These are phyloP conservation scores for Corylus avellana DNA, from an alignment of 306 rosid species.

Conservation along the genomic window DNA sequence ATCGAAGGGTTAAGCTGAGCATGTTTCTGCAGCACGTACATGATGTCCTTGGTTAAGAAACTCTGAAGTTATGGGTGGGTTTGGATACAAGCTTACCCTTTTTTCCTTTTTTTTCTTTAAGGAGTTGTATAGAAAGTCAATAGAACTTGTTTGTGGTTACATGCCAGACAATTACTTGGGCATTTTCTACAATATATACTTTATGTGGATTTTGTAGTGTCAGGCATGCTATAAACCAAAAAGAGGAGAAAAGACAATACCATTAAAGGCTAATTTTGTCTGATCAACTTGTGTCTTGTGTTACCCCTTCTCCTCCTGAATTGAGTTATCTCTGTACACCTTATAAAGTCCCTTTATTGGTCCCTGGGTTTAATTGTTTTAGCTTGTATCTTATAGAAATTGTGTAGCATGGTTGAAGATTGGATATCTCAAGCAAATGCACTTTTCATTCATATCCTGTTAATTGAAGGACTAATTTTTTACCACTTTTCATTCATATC, in stretches of 20 bases:
- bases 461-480: constrained; percentile 16
- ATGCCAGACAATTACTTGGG: background rate
- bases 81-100: background rate
- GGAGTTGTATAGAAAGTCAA: background rate
- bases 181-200: background rate
- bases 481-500: constrained; percentile 5
- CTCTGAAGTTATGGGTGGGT: background rate
- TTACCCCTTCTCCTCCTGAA: background rate
- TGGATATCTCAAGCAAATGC: constrained; percentile 98
- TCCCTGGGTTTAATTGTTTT: constrained; percentile 17
- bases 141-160: background rate
- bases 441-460: constrained; percentile 19
- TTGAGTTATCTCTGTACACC: background rate
- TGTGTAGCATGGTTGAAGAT: constrained; percentile 98
- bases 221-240: background rate
- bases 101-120: background rate
- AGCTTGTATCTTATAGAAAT: constrained; percentile 59
- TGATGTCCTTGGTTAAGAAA: background rate
- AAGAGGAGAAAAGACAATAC: no score
- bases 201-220: background rate
- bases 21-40: background rate
- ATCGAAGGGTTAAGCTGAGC: background rate
- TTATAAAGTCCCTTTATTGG: constrained; percentile 9
- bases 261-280: no score
- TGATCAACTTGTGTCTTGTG: background rate